These are phyloP conservation scores for Microthlaspi erraticum DNA, from an alignment of 345 rosid genomes.

Conservation along the genomic window DNA sequence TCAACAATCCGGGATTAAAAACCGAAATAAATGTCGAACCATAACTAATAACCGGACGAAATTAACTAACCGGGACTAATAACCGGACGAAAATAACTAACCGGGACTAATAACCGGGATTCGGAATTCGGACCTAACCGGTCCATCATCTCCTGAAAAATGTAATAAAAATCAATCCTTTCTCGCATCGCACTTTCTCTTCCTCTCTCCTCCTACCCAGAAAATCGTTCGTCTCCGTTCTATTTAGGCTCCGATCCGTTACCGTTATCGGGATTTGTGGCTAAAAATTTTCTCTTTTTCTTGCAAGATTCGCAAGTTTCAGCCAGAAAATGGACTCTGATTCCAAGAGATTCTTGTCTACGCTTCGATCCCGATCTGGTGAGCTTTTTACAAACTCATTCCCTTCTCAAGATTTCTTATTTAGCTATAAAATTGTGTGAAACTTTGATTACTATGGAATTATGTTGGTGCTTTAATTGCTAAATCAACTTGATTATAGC, in stretches of 20 bases:
- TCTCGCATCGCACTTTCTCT: slow-evolving; percentile 6
- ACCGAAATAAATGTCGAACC: background rate
- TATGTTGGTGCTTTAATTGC: background rate
- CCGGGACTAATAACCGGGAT: slow-evolving; percentile 7
- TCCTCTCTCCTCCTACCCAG: slow-evolving; percentile 41
- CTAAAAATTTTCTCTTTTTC: background rate
- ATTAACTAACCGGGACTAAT: background rate
- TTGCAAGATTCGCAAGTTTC: slow-evolving; percentile 1
- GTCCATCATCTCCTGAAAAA: background rate
- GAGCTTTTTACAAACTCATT: slow-evolving; percentile 32
- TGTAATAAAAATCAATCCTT: background rate
- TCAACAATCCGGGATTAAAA: too few species aligned
- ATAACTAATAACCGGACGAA: background rate
- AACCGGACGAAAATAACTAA: slow-evolving; percentile 1
- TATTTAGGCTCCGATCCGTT: slow-evolving; percentile 27
- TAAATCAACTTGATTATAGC: slow-evolving; percentile 5
- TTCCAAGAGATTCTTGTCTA: slow-evolving; percentile 74
- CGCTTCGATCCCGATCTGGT: slow-evolving; percentile 95
- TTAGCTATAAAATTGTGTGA: too few species aligned
- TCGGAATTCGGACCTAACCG: slow-evolving; percentile 1
- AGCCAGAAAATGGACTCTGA: slow-evolving; percentile 76
- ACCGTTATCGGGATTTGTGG: background rate
- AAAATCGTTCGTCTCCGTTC: slow-evolving; percentile 33
- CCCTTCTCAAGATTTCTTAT: background rate
- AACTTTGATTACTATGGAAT: too few species aligned